Base-by-base conservation (phyloP, 495 filamentous ascomycete genomes). In the Penicillium fimorum region DNA sequence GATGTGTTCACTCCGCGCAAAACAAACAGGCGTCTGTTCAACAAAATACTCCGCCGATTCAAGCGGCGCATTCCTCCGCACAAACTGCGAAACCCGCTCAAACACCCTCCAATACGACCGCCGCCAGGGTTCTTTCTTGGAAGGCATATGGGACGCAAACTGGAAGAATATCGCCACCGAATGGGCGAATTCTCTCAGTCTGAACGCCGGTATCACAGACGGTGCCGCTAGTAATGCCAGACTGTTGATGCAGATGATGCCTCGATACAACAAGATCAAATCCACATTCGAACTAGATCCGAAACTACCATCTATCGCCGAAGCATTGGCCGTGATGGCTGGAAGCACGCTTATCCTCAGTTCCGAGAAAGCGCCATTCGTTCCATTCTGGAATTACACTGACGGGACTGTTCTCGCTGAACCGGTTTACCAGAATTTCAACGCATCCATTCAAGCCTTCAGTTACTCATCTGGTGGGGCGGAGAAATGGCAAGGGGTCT, bases 281-380 rank as follows among this genome's bases (percentile, higher is more conserved):
- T 42, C 56, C 10, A 55, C 47, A 1, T 63, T 58, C 37, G 43
- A 52, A 0, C 68, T 66, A 2, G 64, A 79, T 47, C 70, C 74
- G 3, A 48, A 53, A 0, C 64, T 86, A 0, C 88, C 89, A 0
- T 87, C 83, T 6, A 75, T 86, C 5, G 81, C 79, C 0, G 89
- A 92, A 64, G 82, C 82, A 0, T 68, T 92, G 0, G 86, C 87
- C 0, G 86, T 88, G 2, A 73, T 90, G 58, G 80, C 79, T 1
- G 82, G 82, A 13, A 82, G 76, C 55, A 91, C 87, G 0, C 66
- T 91, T 0, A 76, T 88, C 32, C 66, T 84, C 37, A 75, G 76
- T 27, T 59, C 79, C 0, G 60, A 74, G 15, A 65, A 80, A 38
- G 65, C 84, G 1, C 85, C 86, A 3, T 86, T 84, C 58, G 71